These are phyloP conservation scores for Rhamnella rubrinervis DNA, from an alignment of 331 rosid species.

Conservation along the genomic window DNA sequence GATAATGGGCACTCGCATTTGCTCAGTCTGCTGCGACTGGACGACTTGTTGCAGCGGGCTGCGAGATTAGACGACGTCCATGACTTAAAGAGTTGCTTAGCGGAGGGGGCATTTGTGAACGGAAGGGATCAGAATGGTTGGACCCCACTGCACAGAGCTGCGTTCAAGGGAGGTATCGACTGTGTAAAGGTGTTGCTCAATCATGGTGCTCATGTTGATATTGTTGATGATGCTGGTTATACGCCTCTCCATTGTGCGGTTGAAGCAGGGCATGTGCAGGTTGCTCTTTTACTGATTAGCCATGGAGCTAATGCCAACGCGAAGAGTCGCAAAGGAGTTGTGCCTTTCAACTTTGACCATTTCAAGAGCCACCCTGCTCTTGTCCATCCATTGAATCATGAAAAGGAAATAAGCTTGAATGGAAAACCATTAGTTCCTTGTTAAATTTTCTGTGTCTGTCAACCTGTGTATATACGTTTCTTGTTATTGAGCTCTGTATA, in stretches of 20 bases:
- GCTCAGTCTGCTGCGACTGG: conserved; percentile 44
- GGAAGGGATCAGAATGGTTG: conserved; percentile 82
- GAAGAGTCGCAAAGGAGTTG: conserved; percentile 31
- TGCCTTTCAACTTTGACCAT: conserved; percentile 19
- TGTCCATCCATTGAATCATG: conserved; percentile 22
- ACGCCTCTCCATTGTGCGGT: conserved; percentile 73
- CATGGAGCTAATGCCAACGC: conserved; percentile 44
- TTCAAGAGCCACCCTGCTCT: conserved; percentile 39
- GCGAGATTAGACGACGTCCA: conserved; percentile 57
- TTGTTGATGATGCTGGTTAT: conserved; percentile 57
- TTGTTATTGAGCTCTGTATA: too few species aligned
- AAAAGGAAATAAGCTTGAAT: conserved; percentile 21
- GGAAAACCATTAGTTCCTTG: too few species aligned
- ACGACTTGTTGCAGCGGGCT: conserved; percentile 57
- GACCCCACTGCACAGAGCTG: conserved; percentile 84
- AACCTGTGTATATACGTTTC: too few species aligned
- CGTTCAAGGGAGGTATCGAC: conserved; percentile 72
- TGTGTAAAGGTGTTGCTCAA: conserved; percentile 58
- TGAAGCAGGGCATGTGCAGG: conserved; percentile 65
- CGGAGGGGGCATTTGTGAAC: conserved; percentile 56
- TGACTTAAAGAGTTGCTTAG: conserved; percentile 51
- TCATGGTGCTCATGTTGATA: conserved; percentile 65
- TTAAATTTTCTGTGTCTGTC: too few species aligned
- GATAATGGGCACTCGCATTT: conserved; percentile 47
- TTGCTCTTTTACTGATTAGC: conserved; percentile 50